Base-by-base conservation (phyloP, 768 basidiomycete species). In the Solioccasus polychromus region DNA sequence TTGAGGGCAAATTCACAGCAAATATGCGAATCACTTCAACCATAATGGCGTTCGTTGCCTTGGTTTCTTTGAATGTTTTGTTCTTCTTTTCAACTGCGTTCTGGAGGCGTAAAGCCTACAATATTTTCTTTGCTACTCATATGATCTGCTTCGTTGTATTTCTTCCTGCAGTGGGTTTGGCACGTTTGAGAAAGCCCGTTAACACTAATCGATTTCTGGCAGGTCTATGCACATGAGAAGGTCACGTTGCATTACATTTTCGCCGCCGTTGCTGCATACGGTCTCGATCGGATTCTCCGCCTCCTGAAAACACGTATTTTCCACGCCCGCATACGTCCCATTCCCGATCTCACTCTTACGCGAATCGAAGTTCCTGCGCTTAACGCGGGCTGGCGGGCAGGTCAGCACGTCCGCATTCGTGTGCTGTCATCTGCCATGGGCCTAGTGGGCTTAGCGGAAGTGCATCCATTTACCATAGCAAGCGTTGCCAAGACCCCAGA, bases 391-490 rank as follows among this genome's bases (percentile, higher is more conserved):
- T 83, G 80, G 80, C 67, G 78, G 23, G 69, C 78, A 0, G 80
- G 82, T 3, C 80, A 83, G 53, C 79, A 83, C 54, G 77, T 83
- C 35, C 73, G 80, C 36, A 48, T 83, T 23, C 66, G 76, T 34
- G 64, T 76, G 0, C 62, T 77, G 2, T 62, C 63, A 9, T 54
- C 69, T n/a, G 68, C 62, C 18, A 68, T 69, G 66, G 68, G 73
- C 3, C 56, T 61, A 59, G 45, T 61, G 10, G 68, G 66, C 15
- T 70, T 72, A 67, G 55, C 67, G 19, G 75, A 79, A 51, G 57
- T 54, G 3, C 81, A 82, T 48, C 79, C 78, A 0, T 80, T 79
- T 57, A 74, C 78, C 4, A 74, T 79, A 36, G 74, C 77, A 9
- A 72, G 59, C 29, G 60, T 74, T 20, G 63, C 72, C 2, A 60